Percentiles rank a stretch among this genome's conserved stretches.
Conservation (phyloP, 164 flowering plant genomes). For the Euptelea pleiosperma region DNA sequence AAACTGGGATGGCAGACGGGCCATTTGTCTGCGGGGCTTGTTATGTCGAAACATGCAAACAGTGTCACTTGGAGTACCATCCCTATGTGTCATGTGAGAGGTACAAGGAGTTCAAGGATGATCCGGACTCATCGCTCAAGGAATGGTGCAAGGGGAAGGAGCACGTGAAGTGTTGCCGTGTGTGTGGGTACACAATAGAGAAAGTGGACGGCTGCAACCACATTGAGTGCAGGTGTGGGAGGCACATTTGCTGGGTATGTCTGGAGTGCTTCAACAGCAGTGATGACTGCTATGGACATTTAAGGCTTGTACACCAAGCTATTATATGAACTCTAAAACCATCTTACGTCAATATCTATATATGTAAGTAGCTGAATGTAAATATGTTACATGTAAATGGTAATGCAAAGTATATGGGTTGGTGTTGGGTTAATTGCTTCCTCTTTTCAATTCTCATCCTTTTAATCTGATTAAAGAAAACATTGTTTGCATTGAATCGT, state of each 20-base stretch:
- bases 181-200: conserved; percentile 70
- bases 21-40: conserved; percentile 88
- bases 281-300: conserved; percentile 72
- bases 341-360: neutral
- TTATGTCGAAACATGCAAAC: conserved; percentile 68
- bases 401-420: too few species aligned
- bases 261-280: conserved; percentile 44
- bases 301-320: conserved; percentile 56
- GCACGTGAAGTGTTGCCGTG: conserved; percentile 71
- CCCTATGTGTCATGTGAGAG: conserved; percentile 67
- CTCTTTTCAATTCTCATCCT: too few species aligned
- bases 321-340: conserved; percentile 40
- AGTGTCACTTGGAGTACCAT: conserved; percentile 86
- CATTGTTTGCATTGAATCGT: too few species aligned
- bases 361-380: neutral
- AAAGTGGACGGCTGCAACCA: conserved; percentile 96
- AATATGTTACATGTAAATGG: conserved; percentile 4
- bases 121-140: conserved; percentile 72
- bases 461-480: too few species aligned
- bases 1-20: conserved; percentile 23
- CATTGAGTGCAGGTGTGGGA: conserved; percentile 75
- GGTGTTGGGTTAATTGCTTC: too few species aligned
- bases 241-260: conserved; percentile 92
- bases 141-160: conserved; percentile 84
- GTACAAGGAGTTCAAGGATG: conserved; percentile 69